Evolutionary conservation across 495 filamentous ascomycete species (phyloP).

Genomic region (Penicillium taxi): DNA sequence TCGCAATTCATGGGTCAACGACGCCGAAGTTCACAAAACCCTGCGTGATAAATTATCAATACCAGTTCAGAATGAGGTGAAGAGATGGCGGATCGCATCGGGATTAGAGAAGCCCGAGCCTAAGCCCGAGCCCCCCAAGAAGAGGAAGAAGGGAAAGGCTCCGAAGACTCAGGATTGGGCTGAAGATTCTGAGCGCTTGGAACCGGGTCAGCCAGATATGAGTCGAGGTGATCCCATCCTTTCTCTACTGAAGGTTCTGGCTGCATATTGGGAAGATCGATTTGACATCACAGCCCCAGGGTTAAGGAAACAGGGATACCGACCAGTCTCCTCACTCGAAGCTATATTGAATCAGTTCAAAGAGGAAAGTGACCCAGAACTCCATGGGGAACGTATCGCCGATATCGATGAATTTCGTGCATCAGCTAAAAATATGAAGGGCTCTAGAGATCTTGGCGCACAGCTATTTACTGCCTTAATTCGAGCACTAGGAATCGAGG

Average conservation of each 20-base stretch:
- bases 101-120: slow-evolving; percentile 48
- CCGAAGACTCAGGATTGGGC: slow-evolving; percentile 59
- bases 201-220: slow-evolving; percentile 61
- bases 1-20: slow-evolving; percentile 80
- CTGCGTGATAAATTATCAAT: slow-evolving; percentile 63
- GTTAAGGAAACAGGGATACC: slow-evolving; percentile 84
- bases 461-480: slow-evolving; percentile 87
- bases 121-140: slow-evolving; percentile 22
- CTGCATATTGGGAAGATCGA: slow-evolving; percentile 79
- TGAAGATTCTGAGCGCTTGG: slow-evolving; percentile 56
- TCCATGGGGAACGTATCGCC: slow-evolving; percentile 67
- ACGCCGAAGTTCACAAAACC: slow-evolving; percentile 67
- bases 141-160: slow-evolving; percentile 37
- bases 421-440: slow-evolving; percentile 61
- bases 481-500: slow-evolving; percentile 73
- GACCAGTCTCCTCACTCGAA: slow-evolving; percentile 57
- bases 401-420: slow-evolving; percentile 58
- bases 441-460: slow-evolving; percentile 79
- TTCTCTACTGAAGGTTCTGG: slow-evolving; percentile 63
- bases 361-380: slow-evolving; percentile 51
- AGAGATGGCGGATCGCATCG: slow-evolving; percentile 61
- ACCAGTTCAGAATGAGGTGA: slow-evolving; percentile 59
- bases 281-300: slow-evolving; percentile 73
- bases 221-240: slow-evolving; percentile 78
- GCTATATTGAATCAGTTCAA: slow-evolving; percentile 55